A percentile compares a stretch with the other conserved stretches of the same genome.
Evolutionary conservation across 2,329 filamentous ascomycete species (phyloP).

Genomic region (Domatiomyces globalis): DNA sequence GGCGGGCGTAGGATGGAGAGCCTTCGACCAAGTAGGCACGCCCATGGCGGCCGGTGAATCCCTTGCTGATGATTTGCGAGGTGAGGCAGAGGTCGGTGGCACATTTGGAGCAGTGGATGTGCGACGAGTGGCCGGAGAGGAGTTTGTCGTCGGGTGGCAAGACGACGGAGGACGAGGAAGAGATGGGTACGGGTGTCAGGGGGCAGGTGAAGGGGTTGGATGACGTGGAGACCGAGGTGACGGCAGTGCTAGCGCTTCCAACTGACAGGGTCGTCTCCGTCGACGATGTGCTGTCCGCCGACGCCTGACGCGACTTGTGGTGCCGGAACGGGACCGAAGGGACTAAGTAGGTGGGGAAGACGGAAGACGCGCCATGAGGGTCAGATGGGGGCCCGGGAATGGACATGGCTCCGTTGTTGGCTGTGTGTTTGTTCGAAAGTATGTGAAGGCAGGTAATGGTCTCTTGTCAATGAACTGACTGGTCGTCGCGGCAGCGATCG

Average conservation of each 20-base stretch:
- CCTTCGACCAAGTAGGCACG: constrained; percentile 46
- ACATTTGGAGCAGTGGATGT: constrained; percentile 46
- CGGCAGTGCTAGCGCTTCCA: constrained; percentile 15
- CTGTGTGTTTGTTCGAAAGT: no score
- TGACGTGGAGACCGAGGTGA: constrained; percentile 3
- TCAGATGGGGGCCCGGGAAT: neutral
- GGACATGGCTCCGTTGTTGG: neutral
- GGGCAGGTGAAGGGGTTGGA: constrained; percentile 17
- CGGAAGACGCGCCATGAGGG: constrained; percentile 11
- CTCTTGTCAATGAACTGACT: no score
- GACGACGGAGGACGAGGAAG: constrained; percentile 6
- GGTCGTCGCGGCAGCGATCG: neutral
- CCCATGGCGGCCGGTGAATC: constrained; percentile 51
- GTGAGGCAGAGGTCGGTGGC: constrained; percentile 45
- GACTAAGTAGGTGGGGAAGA: constrained; percentile 40
- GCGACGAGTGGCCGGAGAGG: constrained; percentile 36
- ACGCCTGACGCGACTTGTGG: constrained; percentile 25
- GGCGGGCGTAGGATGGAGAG: constrained; percentile 14
- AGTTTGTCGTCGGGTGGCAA: constrained; percentile 23
- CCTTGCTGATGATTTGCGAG: constrained; percentile 48
- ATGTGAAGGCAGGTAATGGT: no score
- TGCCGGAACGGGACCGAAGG: constrained; percentile 34
- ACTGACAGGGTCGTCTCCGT: constrained; percentile 21
- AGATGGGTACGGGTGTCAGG: constrained; percentile 9
- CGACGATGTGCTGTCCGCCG: constrained; percentile 25